Evolutionary conservation across 1,284 basidiomycete genomes (phyloP), one percentile per base, ranked within the genome.

Genomic region (Malassezia arunalokei): DNA sequence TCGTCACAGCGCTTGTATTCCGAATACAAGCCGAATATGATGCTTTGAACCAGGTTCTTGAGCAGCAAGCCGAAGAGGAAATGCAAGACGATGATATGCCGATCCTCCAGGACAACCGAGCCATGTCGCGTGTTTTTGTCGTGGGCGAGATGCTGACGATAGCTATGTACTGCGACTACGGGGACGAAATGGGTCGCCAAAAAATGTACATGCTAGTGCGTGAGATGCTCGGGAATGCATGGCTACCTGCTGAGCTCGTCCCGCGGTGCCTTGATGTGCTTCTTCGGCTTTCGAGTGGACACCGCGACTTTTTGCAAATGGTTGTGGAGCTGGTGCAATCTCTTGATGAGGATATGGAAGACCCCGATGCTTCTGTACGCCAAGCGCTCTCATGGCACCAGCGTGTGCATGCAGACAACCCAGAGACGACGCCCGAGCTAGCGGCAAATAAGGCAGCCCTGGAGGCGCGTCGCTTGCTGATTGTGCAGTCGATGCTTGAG

Each of bases 181-280:
- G 82, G 29, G 94, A 98, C 75, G 90, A 98, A 74, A 89, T 91
- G 65, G 91, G 94, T 8, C 75, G 92, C 53, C 77, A 91, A 55
- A 91, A 89, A 75, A 86, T 94, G 78, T 92, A 92, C 67, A 57
- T 54, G 38, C 56, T 71, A 6, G 65, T 73, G 8, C 60, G 70
- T 30, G 66, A 71, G 14, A 70, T 71, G 65, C 80, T 95, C 20
- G 83, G 83, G 1, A 84, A 91, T 68, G 81, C 84, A 8, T 76
- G 79, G 11, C 78, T 96, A 0, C 90, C 91, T 0, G 82, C 85
- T 35, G 76, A 78, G 3, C 78, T 96, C 8, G 83, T 95, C 42
- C 81, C 86, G 6, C 79, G 78, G 8, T 89, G 86, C 71, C 77
- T 95, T 41, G 92, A 98, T 67, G 83, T 96, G 8, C 76, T 98